Conservation (phyloP, 495 filamentous ascomycete genomes). For the Penicillium goetzii region DNA sequence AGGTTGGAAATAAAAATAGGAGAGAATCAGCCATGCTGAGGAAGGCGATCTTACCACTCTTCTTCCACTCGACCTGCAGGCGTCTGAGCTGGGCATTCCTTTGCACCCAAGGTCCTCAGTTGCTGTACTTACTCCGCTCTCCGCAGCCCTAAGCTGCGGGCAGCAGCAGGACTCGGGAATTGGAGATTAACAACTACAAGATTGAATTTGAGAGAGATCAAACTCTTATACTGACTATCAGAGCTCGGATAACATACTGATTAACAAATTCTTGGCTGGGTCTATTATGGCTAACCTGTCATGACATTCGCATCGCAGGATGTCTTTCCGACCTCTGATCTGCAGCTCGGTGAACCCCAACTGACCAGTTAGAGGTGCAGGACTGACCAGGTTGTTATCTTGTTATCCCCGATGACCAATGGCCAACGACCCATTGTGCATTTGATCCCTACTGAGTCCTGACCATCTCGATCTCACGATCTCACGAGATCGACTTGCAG, state of each 20-base stretch:
- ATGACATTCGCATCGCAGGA: not conserved
- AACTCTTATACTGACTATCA: not conserved
- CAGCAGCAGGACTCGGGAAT: not conserved
- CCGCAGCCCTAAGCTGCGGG: conserved; percentile 6
- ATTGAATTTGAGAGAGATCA: not conserved
- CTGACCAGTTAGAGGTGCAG: not conserved
- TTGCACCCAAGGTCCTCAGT: conserved; percentile 28
- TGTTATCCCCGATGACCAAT: not conserved
- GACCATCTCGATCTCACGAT: too few species aligned
- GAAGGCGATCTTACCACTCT: not conserved
- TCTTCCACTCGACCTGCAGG: not conserved
- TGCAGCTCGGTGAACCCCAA: not conserved
- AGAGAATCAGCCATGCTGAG: not conserved
- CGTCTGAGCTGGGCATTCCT: conserved; percentile 14
- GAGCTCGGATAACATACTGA: not conserved
- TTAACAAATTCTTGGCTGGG: not conserved
- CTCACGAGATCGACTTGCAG: not conserved
- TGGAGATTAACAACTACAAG: not conserved
- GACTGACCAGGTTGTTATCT: not conserved
- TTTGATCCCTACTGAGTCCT: too few species aligned
- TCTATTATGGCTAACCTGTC: not conserved
- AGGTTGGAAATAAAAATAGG: not conserved
- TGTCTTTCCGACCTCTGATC: not conserved
- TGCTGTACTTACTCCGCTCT: not conserved
- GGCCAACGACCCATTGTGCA: too few species aligned